Evolutionary conservation across 352 stramenopile species (phyloP).

Genomic region (Globisporangium yorkense): DNA sequence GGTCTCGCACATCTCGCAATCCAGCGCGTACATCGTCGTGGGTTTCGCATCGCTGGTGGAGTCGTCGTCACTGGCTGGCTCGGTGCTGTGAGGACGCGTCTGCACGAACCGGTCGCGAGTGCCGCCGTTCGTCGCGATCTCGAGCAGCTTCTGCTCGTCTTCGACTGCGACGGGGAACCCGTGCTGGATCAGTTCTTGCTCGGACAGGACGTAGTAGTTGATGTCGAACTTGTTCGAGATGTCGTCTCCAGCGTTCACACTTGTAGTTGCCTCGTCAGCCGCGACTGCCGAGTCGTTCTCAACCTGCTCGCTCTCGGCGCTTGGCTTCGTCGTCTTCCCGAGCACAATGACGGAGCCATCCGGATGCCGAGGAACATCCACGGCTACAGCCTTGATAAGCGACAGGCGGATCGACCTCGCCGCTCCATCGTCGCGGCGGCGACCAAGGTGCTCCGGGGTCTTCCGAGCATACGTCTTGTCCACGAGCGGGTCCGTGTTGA

Average conservation of each 20-base stretch:
- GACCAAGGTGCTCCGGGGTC: conserved; percentile 51
- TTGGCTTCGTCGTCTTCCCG: conserved; percentile 3
- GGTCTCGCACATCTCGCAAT: conserved; percentile 90
- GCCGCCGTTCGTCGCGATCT: conserved; percentile 36
- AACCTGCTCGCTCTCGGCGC: neutral
- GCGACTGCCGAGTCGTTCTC: neutral
- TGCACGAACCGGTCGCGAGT: conserved; percentile 53
- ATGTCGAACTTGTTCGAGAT: conserved; percentile 15
- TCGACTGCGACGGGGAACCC: conserved; percentile 57
- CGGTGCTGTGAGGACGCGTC: conserved; percentile 23
- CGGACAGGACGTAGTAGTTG: conserved; percentile 55
- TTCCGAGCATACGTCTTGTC: conserved; percentile 63
- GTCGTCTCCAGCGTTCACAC: neutral
- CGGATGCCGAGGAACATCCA: conserved; percentile 42
- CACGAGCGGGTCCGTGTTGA: conserved; percentile 57
- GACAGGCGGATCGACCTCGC: conserved; percentile 54
- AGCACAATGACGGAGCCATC: conserved; percentile 34
- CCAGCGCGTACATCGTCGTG: conserved; percentile 54
- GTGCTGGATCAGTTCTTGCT: conserved; percentile 65
- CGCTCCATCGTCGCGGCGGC: conserved; percentile 23
- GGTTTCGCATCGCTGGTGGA: neutral
- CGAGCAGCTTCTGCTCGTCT: conserved; percentile 52
- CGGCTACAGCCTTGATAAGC: conserved; percentile 49
- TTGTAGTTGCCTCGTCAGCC: conserved; percentile 9
- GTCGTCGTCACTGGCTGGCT: conserved; percentile 2